Conservation (phyloP, 768 basidiomycete species). For the Leccinellum rugosiceps region DNA sequence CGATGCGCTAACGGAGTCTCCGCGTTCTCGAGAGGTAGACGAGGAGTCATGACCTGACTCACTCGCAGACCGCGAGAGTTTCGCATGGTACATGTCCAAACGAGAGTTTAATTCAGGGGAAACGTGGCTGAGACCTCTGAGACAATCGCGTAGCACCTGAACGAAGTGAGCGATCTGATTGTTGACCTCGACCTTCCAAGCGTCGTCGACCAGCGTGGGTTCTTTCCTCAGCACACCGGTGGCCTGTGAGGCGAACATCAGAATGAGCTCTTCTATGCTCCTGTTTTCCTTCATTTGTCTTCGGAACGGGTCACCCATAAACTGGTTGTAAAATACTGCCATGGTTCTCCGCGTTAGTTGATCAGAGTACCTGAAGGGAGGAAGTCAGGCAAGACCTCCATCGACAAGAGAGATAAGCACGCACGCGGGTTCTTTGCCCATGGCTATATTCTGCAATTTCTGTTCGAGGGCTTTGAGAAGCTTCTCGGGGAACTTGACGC, state of each 20-base stretch:
- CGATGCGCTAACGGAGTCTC: conserved; percentile 42
- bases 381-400: conserved; percentile 3
- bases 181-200: conserved; percentile 92
- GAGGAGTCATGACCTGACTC: conserved; percentile 69
- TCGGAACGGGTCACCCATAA: conserved; percentile 80
- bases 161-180: conserved; percentile 90
- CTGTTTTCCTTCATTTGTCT: conserved; percentile 93
- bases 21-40: conserved; percentile 53
- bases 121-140: conserved; percentile 70
- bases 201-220: conserved; percentile 75
- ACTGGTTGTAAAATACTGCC: conserved; percentile 90
- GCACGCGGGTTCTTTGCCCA: conserved; percentile 88
- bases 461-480: conserved; percentile 86
- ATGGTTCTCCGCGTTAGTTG: conserved; percentile 86
- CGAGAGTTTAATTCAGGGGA: conserved; percentile 79
- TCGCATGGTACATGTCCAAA: conserved; percentile 80
- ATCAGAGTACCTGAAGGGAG: conserved; percentile 69
- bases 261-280: conserved; percentile 95
- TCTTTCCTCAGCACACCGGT: conserved; percentile 88
- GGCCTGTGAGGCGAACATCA: conserved; percentile 92
- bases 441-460: conserved; percentile 87
- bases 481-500: conserved; percentile 92
- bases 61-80: conserved; percentile 62
- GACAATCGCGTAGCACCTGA: conserved; percentile 76
- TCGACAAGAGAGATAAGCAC: conserved; percentile 32